These are phyloP conservation scores for Suillus paluster DNA, from an alignment of 768 basidiomycete species.

Conservation along the genomic window DNA sequence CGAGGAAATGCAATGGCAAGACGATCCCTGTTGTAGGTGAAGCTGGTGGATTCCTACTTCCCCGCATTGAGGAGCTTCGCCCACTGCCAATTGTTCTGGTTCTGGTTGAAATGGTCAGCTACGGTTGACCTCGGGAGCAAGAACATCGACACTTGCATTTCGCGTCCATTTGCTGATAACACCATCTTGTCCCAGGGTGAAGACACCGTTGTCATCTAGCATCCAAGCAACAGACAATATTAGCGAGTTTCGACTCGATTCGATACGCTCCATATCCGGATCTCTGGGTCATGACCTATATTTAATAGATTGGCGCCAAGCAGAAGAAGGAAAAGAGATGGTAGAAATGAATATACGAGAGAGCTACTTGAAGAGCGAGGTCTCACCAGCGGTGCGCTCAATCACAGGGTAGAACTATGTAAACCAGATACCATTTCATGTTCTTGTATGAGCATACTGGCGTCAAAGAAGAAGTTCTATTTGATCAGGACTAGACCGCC, in stretches of 20 bases:
- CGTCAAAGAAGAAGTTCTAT: neutral
- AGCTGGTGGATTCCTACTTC: conserved; percentile 49
- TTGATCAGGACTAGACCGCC: neutral
- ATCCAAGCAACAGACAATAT: conserved; percentile 62
- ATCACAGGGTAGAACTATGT: no score
- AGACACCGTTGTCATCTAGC: conserved; percentile 56
- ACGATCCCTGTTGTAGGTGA: conserved; percentile 59
- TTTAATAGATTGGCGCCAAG: neutral
- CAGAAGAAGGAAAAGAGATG: conserved; percentile 4
- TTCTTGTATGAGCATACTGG: neutral
- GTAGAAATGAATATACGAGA: conserved; percentile 51
- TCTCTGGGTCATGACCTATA: conserved; percentile 58
- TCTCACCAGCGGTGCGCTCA: no score
- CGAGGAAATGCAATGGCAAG: conserved; percentile 66
- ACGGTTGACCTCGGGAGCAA: neutral
- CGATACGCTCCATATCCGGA: conserved; percentile 65
- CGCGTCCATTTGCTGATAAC: conserved; percentile 62
- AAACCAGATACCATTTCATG: no score
- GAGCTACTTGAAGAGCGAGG: no score
- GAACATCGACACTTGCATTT: conserved; percentile 44
- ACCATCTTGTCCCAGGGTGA: conserved; percentile 61
- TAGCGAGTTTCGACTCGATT: conserved; percentile 50
- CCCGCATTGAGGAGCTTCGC: conserved; percentile 57
- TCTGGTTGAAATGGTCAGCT: conserved; percentile 30
- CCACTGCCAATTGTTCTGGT: conserved; percentile 58